A percentile compares a stretch with the other conserved stretches of the same genome.
These are phyloP conservation scores for Hypericum androsaemum DNA, from an alignment of 345 rosid genomes.

Conservation along the genomic window DNA sequence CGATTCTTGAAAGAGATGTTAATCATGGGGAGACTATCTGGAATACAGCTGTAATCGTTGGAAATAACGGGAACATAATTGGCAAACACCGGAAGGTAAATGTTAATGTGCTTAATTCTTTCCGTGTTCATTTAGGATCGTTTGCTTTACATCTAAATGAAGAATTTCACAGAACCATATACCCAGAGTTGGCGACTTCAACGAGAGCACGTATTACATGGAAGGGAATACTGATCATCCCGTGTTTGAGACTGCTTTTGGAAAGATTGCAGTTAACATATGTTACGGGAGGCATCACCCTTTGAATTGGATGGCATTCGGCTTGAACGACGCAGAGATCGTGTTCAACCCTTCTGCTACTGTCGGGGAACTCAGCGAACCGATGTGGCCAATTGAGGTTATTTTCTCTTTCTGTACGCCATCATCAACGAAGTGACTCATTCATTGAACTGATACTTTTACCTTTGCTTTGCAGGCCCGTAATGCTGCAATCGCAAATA, in stretches of 20 bases:
- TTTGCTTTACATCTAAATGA: conserved; percentile 5
- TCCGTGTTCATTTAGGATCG: not conserved
- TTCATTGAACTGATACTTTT: not conserved
- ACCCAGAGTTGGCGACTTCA: conserved; percentile 95
- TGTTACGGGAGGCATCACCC: conserved; percentile 99
- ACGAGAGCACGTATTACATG: conserved; percentile 96
- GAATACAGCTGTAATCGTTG: conserved; percentile 86
- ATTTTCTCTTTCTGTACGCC: conserved; percentile 1
- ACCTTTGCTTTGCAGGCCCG: conserved; percentile 48
- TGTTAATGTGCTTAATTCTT: conserved; percentile 1
- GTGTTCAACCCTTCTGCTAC: conserved; percentile 99
- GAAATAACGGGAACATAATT: conserved; percentile 77
- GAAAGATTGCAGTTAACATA: conserved; percentile 78
- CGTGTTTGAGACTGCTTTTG: conserved; percentile 82
- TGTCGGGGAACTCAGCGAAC: conserved; percentile 94
- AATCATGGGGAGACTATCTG: conserved; percentile 86
- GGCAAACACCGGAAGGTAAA: conserved; percentile 93
- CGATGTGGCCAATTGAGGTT: conserved; percentile 99
- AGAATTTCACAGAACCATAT: conserved; percentile 72
- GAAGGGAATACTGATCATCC: conserved; percentile 98
- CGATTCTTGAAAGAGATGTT: conserved; percentile 88
- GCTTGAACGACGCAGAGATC: conserved; percentile 93
- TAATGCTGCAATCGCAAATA: conserved; percentile 91
- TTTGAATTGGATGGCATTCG: conserved; percentile 91
- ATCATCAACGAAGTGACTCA: not conserved